These are phyloP conservation scores for Avena sativa DNA, from an alignment of 176 grass and related monocot genomes.

Conservation along the genomic window DNA sequence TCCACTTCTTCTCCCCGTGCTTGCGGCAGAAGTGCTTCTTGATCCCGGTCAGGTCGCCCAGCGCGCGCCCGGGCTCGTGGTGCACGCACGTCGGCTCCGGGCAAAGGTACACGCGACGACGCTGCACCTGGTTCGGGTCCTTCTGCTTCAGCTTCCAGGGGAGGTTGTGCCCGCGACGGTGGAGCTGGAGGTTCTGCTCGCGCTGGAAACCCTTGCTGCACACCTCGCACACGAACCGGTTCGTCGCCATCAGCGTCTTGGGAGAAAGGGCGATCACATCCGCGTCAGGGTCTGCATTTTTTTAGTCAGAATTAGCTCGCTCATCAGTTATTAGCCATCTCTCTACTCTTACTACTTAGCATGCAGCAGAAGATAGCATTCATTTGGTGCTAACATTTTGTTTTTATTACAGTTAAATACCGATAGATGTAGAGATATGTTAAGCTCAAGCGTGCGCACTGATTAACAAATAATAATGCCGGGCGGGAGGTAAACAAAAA, in stretches of 20 bases:
- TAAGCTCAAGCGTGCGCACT: neutral
- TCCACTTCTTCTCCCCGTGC: conserved; percentile 99
- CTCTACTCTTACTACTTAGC: too few species aligned
- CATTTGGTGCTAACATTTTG: neutral
- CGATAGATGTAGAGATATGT: neutral
- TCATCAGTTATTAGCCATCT: too few species aligned
- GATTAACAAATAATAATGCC: neutral
- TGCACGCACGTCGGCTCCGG: conserved; percentile 95
- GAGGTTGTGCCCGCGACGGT: conserved; percentile 93
- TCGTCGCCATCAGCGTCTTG: conserved; percentile 90
- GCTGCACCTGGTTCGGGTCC: conserved; percentile 58
- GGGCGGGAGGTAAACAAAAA: neutral
- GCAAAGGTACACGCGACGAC: conserved; percentile 93
- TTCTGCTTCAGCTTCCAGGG: conserved; percentile 99
- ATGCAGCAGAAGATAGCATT: too few species aligned
- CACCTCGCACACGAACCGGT: conserved; percentile 97
- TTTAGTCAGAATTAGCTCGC: too few species aligned
- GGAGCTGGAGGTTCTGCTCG: conserved; percentile 99
- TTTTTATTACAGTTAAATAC: neutral
- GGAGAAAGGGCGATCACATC: conserved; percentile 94
- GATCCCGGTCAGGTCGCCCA: conserved; percentile 94
- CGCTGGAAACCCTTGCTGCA: conserved; percentile 99
- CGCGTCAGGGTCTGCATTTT: conserved; percentile 79
- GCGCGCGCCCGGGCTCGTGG: conserved; percentile 82
- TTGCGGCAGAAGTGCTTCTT: conserved; percentile 99